Base-by-base conservation (phyloP, 495 filamentous ascomycete genomes). In the Aspergillus conjunctus region DNA sequence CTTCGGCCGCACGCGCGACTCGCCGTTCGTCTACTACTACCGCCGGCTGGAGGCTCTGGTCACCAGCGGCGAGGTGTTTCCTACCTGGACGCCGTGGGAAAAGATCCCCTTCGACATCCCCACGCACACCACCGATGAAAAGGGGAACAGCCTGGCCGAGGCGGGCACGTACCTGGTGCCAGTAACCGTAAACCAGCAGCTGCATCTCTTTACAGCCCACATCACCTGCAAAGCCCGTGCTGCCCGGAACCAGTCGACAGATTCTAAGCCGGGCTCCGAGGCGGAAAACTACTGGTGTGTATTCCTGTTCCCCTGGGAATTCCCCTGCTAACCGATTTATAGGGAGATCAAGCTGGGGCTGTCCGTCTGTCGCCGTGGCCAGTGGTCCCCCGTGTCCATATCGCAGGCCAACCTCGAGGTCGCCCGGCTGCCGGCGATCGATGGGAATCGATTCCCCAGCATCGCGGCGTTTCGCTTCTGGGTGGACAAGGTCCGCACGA, bases 201-300 rank as follows among this genome's bases (percentile, higher is more conserved):
- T 54, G 21, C 37, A 14, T 21, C 51, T 54, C 32, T 54, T 54
- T n/a, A n/a, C n/a, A n/a, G n/a, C n/a, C n/a, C n/a, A n/a, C n/a
- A n/a, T 21, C 22, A 21, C 6, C 49, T 21, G n/a, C 49, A 52
- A 15, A 7, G 20, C 18, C n/a, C 22, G 17, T 31, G 34, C 34
- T 7, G 34, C 7, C 34, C 34, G 14, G 14, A 14, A 7, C 34
- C 14, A 39, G 14, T 39, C 34, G 14, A 39, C 7, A 39, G 14
- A 14, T 39, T 14, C 7, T 39, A 39, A 39, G 7, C 14, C 14
- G 7, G 34, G 34, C 14, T 14, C 14, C 34, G 14, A 39, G 34
- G 34, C 34, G 7, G 34, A 39, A 14, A 26, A 32, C 6, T 52
- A 26, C 49, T 52, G n/a, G n/a, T n/a, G n/a, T n/a, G n/a, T n/a